Conservation (phyloP, 78 protist genomes). For the Polysphondylium violaceum region DNA sequence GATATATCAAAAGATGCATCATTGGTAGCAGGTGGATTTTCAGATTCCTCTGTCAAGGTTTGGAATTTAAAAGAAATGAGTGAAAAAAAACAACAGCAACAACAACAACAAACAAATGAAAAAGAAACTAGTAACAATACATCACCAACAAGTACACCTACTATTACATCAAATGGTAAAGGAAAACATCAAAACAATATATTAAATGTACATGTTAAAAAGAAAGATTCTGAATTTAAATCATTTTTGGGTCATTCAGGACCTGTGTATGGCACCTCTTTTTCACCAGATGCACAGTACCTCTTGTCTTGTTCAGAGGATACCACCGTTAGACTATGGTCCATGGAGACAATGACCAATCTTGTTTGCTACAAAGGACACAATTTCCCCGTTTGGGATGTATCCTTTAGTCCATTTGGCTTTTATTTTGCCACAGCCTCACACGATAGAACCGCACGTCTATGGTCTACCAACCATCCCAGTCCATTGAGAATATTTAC, state of each 20-base stretch:
- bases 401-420: constrained; percentile 86
- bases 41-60: constrained; percentile 82
- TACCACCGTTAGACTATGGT: constrained; percentile 92
- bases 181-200: background rate
- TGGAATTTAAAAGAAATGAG: constrained; percentile 81
- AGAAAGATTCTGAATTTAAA: constrained; percentile 23
- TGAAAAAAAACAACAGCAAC: constrained; percentile 1
- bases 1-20: constrained; percentile 62
- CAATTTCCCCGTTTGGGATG: constrained; percentile 95
- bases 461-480: constrained; percentile 91
- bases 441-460: constrained; percentile 94
- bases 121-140: background rate
- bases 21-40: constrained; percentile 78
- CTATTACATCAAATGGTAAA: background rate
- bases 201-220: background rate
- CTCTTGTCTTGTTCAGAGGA: constrained; percentile 86
- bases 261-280: constrained; percentile 81
- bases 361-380: constrained; percentile 93
- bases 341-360: constrained; percentile 81
- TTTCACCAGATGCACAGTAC: constrained; percentile 81
- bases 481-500: constrained; percentile 89
- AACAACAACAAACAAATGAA: background rate
- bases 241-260: constrained; percentile 89
- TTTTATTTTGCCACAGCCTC: constrained; percentile 94
- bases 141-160: background rate